Conservation (phyloP, 2,329 filamentous ascomycete genomes). For the Metarhizium brunneum region DNA sequence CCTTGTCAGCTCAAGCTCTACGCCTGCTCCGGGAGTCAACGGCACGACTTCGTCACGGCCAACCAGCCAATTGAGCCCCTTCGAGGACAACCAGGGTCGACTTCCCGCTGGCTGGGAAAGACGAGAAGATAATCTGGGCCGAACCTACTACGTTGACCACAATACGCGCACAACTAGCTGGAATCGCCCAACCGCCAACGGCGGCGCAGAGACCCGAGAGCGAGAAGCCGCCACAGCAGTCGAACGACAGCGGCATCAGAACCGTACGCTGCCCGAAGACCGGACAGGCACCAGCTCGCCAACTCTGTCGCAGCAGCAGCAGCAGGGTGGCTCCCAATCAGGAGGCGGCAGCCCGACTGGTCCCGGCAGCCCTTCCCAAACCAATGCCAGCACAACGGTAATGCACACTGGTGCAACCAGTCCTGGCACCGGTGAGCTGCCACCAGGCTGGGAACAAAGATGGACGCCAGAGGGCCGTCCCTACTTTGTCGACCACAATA, state of each 20-base stretch:
- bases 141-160: constrained; percentile 97
- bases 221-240: constrained; percentile 87
- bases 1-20: constrained; percentile 36
- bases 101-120: constrained; percentile 93
- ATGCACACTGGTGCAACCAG: constrained; percentile 91
- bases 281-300: constrained; percentile 89
- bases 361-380: constrained; percentile 21
- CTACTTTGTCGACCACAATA: constrained; percentile 99
- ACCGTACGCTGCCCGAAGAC: constrained; percentile 90
- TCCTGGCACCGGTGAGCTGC: constrained; percentile 87
- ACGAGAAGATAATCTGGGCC: constrained; percentile 85
- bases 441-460: constrained; percentile 91
- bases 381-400: constrained; percentile 58
- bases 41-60: constrained; percentile 22
- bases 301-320: constrained; percentile 51
- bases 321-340: constrained; percentile 31
- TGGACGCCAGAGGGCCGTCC: constrained; percentile 90
- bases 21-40: constrained; percentile 19
- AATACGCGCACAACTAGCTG: constrained; percentile 95
- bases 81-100: constrained; percentile 91
- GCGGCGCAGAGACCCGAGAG: constrained; percentile 61
- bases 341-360: constrained; percentile 18
- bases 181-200: constrained; percentile 78
- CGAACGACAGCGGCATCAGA: constrained; percentile 88
- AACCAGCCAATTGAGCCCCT: constrained; percentile 62